A percentile compares a stretch with the other conserved stretches of the same genome.
Evolutionary conservation across 2,329 filamentous ascomycete species (phyloP).

Genomic region (Bipolaris bicolor): DNA sequence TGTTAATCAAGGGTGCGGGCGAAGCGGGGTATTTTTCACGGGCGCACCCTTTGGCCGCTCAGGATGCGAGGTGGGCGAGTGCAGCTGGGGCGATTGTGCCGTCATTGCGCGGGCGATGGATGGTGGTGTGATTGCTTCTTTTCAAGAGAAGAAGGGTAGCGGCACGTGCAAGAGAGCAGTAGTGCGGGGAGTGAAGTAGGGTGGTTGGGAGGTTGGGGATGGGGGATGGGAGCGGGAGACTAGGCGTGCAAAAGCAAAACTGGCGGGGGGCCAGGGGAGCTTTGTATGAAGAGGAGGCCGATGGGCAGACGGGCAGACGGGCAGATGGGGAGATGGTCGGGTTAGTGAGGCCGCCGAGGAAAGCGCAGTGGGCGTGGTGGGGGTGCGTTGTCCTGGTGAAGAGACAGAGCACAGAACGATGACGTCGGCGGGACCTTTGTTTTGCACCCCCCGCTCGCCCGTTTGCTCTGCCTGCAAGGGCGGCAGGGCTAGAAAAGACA

Average conservation of each 20-base stretch:
- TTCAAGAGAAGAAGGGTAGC: conserved; percentile 4
- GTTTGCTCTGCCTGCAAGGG: conserved; percentile 9
- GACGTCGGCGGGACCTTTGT: conserved; percentile 15
- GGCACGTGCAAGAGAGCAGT: conserved; percentile 20
- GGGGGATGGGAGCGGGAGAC: conserved; percentile 4
- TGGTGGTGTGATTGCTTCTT: not conserved
- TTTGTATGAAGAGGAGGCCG: not conserved
- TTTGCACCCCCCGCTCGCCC: conserved; percentile 10
- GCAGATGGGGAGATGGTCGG: not conserved
- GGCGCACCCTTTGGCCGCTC: conserved; percentile 54
- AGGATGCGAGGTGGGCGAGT: conserved; percentile 45
- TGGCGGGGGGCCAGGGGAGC: conserved; percentile 2
- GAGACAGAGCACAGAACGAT: not conserved
- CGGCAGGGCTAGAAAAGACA: not conserved
- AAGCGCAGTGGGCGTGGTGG: conserved; percentile 9
- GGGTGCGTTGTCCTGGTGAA: conserved; percentile 16
- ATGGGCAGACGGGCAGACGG: not conserved
- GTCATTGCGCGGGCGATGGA: conserved; percentile 37
- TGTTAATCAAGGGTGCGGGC: conserved; percentile 17
- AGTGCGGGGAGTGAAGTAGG: not conserved
- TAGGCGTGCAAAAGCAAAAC: conserved; percentile 1
- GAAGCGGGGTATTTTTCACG: conserved; percentile 4
- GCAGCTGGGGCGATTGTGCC: conserved; percentile 41
- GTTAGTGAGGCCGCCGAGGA: conserved; percentile 13
- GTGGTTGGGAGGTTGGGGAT: conserved; percentile 8